Evolutionary conservation across 1,284 basidiomycete genomes (phyloP), one percentile per base, ranked within the genome.

Genomic region (Ganoderma sinense): DNA sequence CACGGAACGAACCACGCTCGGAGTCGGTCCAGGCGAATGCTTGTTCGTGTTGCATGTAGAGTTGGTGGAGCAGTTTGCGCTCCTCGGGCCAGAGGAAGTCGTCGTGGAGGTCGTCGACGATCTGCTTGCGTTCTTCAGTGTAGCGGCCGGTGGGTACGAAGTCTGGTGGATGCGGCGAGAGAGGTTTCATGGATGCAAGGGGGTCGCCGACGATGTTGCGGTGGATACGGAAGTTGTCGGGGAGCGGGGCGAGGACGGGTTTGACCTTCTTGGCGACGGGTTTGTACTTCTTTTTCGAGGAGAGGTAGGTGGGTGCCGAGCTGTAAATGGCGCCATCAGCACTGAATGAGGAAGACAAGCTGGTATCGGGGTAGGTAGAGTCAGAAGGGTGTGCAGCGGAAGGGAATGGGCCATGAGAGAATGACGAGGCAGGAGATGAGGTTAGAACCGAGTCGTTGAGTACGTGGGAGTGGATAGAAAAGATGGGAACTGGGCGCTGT

Each of bases 21-120:
- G 60, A 39, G 48, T 84, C 78, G 10, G 76, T 66, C 82, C 81
- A 83, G 0, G 81, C 78, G 67, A 83, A 82, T 0, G 67, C 80
- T 2, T 73, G 33, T 48, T 84, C 75, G 11, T 84, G 77, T 4
- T 73, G 36, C 40, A 63, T 71, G 48, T 82, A 75, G 26, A 84
- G 73, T 23, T 80, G 62, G 64, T 84, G 79, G 14, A 82, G n/a
- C 4, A 84, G 72, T 10, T 75, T 73, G 3, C 66, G 31, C 65
- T 84, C 80, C 36, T 78, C 76, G 0, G 77, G 75, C 67, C 66
- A 75, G 0, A 84, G 71, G 71, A 83, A 83, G 45, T 75, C 78
- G 4, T 43, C 73, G 65, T 82, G 78, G 0, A 76, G 58, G 23
- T 74, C 68, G 56, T 81, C 40, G 13, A 41, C 40, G 72, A 41